Evolutionary conservation across 768 basidiomycete species (phyloP), one percentile per base, ranked within the genome.

Genomic region (Hericium erinaceus): DNA sequence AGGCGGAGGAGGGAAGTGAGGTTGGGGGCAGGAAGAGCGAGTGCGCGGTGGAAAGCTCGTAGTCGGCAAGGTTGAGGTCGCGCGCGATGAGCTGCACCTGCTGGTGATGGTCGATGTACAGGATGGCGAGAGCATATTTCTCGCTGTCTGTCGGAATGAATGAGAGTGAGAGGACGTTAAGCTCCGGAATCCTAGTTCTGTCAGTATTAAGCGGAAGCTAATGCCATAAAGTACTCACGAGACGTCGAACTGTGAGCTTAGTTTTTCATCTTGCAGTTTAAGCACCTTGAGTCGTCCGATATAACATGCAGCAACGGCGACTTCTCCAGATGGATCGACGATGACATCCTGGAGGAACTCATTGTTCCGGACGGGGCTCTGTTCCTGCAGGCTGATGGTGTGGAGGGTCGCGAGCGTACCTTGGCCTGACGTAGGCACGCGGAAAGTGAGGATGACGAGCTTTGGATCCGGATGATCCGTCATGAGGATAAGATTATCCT

Each of bases 381-480:
- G 77, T 52, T 90, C 84, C 57, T 75, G 73, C 26, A 93, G 70
- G 16, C 80, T 70, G 5, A 87, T 64, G 38, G 75, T 71, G 50
- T 78, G 77, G 18, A 72, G 77, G 12, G 69, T 64, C 2, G 62
- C 66, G 16, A 89, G 69, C 8, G 57, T 54, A 58, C 65, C 12
- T 69, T 72, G 26, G 26, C 62, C 55, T 66, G 67, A 65, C 38
- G 60, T 56, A 7, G 26, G 26, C 26, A 26, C 26, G 5, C 26
- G 26, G 65, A 83, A 87, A 3, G 72, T 66, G 41, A 92, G 72
- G 61, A 90, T 75, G 39, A 91, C 68, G 12, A 92, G 75, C 59
- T 84, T 82, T 9, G 89, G 86, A 38, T 87, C 81, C 1, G 89
- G 89, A 63, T 90, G 88, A 58, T 87, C 87, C 0, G 86, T 78